Evolutionary conservation across 768 basidiomycete species (phyloP).

Genomic region (Rubroboletus pulcherrimus): DNA sequence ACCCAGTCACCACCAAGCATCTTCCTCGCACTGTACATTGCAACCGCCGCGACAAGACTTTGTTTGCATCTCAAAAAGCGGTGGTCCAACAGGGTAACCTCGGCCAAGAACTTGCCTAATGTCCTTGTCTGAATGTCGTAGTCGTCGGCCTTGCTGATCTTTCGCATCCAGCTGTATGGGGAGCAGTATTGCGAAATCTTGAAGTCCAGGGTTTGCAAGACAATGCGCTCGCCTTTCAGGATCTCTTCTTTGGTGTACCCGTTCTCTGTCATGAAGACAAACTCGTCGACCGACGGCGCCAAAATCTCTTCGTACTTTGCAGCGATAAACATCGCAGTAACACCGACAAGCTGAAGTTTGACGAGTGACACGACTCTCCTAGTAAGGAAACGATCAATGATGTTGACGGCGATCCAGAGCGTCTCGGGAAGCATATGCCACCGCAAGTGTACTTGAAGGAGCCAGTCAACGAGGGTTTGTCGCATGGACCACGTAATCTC

Average conservation of each 20-base stretch:
- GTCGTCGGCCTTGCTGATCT: constrained; percentile 97
- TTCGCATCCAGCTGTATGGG: constrained; percentile 98
- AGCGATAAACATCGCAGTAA: constrained; percentile 98
- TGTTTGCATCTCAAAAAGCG: constrained; percentile 93
- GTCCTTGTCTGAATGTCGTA: constrained; percentile 98
- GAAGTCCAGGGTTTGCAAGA: constrained; percentile 93
- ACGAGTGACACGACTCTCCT: constrained; percentile 83
- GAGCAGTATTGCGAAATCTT: constrained; percentile 96
- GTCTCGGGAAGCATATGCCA: constrained; percentile 99
- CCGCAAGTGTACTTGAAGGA: constrained; percentile 93
- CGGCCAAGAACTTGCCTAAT: constrained; percentile 94
- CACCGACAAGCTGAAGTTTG: constrained; percentile 94
- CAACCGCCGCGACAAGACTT: constrained; percentile 88
- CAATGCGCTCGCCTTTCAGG: constrained; percentile 95
- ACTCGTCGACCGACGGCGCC: constrained; percentile 96
- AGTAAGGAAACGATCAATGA: constrained; percentile 89
- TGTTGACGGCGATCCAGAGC: constrained; percentile 97
- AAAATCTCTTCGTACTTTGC: constrained; percentile 99
- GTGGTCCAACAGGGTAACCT: constrained; percentile 90
- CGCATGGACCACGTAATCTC: constrained; percentile 96
- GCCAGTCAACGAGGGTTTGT: constrained; percentile 96
- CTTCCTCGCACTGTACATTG: constrained; percentile 92
- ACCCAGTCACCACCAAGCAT: constrained; percentile 98
- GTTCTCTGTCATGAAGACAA: constrained; percentile 96
- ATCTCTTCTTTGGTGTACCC: constrained; percentile 95